These are phyloP conservation scores for Bruguiera gymnorhiza DNA, from an alignment of 345 rosid species.

Conservation along the genomic window DNA sequence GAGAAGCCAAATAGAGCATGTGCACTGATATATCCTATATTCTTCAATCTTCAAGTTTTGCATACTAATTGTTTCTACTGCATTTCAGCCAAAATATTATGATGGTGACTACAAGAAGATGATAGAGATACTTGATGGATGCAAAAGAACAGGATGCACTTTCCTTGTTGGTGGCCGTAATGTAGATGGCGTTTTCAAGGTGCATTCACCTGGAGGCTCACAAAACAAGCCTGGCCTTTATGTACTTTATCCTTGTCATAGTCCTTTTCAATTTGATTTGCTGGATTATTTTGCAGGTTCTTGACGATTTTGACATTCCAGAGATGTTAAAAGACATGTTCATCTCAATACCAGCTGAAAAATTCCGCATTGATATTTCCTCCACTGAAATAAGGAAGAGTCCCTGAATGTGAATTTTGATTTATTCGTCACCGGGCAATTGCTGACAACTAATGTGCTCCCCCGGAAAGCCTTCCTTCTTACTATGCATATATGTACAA, in stretches of 20 bases:
- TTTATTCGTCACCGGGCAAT: not conserved
- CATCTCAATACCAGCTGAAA: conserved; percentile 58
- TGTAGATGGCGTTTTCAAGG: conserved; percentile 80
- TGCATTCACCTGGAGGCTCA: conserved; percentile 16
- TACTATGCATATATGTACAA: not conserved
- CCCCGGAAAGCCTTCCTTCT: not conserved
- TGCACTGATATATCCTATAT: no score
- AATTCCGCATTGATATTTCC: conserved; percentile 70
- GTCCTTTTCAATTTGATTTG: conserved; percentile 3
- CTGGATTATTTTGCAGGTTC: conserved; percentile 48
- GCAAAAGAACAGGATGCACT: conserved; percentile 74
- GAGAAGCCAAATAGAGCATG: no score
- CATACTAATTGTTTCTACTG: conserved; percentile 3
- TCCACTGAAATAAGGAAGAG: conserved; percentile 65
- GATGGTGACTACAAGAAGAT: conserved; percentile 59
- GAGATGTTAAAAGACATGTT: conserved; percentile 65
- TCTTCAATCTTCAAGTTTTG: not conserved
- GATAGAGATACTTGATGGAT: conserved; percentile 61
- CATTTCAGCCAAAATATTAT: conserved; percentile 80
- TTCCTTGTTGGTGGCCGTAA: conserved; percentile 86
- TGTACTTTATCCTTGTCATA: not conserved
- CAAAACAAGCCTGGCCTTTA: not conserved
- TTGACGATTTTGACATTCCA: conserved; percentile 76
- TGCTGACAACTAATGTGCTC: not conserved
- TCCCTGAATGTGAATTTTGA: conserved; percentile 15